Base-by-base conservation (phyloP, 192 early-diverging fungal species). In the Gryganskiella cystojenkinii region DNA sequence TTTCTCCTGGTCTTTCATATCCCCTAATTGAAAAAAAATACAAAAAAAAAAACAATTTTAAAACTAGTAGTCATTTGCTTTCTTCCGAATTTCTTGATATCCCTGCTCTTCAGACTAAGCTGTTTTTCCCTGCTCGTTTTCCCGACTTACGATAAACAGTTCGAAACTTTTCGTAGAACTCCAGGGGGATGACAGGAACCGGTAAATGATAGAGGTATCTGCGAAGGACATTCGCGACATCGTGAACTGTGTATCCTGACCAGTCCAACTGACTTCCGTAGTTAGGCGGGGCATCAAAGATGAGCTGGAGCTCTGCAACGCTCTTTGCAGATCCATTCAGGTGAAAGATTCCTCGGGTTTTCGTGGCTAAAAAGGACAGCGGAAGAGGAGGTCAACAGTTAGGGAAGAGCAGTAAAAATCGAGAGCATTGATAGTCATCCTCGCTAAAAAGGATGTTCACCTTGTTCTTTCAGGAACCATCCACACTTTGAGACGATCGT, bases 321-420 rank as follows among this genome's bases (percentile, higher is more conserved):
- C 92, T 87, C 72, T 90, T 91, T 46, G 90, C 88, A 50, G 90
- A 91, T 51, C 91, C 93, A 46, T 86, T 89, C 19, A 92, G 80
- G 14, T 91, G 87, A 79, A 94, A 94, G 22, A 92, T 91, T 20
- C 93, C 93, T 81, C 86, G 82, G 3, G 87, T 88, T 67, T 86
- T 72, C 15, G 79, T 82, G 2, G 80, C 86, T 89, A 62, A 17
- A 56, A 20, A 15, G 53, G 25, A n/a, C n/a, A n/a, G n/a, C 19
- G 19, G 15, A 14, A 56, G 33, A 13, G 7, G 19, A 13, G n/a
- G n/a, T 3, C 1, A 20, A 56, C 14, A 28, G 28, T 31, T 30
- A 33, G 51, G 3, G 22, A 15, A 25, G 1, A 31, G 3, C 28
- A 56, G 19, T 15, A 44, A 28, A 45, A 28, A 44, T 49, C 42